Conservation (phyloP, 495 filamentous ascomycete genomes). For the Friedmanniomyces simplex region DNA sequence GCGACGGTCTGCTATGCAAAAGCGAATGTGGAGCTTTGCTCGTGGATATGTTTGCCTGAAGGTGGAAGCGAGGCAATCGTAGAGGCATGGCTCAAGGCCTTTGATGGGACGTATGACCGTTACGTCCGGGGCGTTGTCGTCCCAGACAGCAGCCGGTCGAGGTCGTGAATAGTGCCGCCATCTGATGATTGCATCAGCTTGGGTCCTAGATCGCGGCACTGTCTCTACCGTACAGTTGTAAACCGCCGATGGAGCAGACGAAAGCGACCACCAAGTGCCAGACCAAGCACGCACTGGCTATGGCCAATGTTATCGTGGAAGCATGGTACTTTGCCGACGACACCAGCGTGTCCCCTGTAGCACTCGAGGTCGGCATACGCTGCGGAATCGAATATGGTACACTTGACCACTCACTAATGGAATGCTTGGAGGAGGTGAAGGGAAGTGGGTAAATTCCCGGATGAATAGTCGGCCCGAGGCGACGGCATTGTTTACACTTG, state of each 20-base stretch:
- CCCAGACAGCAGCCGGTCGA: constrained; percentile 20
- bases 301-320: constrained; percentile 9
- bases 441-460: neutral
- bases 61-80: constrained; percentile 84
- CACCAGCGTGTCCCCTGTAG: neutral
- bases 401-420: neutral
- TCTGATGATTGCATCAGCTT: constrained; percentile 9
- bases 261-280: constrained; percentile 48
- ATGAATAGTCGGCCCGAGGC: neutral
- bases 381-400: neutral
- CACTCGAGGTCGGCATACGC: neutral
- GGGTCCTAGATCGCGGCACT: constrained; percentile 11
- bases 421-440: neutral
- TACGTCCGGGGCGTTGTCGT: constrained; percentile 53
- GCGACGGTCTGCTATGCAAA: constrained; percentile 67
- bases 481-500: neutral
- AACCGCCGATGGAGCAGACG: constrained; percentile 49
- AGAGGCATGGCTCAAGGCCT: constrained; percentile 80
- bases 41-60: constrained; percentile 75
- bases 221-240: constrained; percentile 44
- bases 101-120: constrained; percentile 90
- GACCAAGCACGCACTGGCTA: constrained; percentile 37
- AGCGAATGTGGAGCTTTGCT: constrained; percentile 64
- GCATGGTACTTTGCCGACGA: neutral
- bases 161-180: constrained; percentile 35